Base-by-base conservation (phyloP, 805 yeast genomes). In the Sugiyamaella chiloensis region DNA sequence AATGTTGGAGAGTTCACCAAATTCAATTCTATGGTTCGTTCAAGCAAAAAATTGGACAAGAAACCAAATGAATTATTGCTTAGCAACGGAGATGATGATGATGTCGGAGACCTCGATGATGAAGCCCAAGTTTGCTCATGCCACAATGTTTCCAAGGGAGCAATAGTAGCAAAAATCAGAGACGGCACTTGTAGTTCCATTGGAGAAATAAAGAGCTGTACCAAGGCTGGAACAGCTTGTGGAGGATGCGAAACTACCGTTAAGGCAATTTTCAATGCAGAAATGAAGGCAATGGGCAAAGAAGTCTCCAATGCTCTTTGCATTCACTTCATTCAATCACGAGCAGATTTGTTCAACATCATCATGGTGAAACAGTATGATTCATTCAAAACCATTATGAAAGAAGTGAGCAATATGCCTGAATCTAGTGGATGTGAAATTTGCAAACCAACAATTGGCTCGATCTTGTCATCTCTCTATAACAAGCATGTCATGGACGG, bases 191-290 rank as follows among this genome's bases (percentile, higher is more conserved):
- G 64, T 30, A 51, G 51, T 1, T 59, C 67, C 14, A 41, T 67
- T 14, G 65, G 64, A 8, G 68, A 65, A 27, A 52, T 67, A 42
- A 66, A 66, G 53, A 60, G 63, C 24, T 53, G 60, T 39, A 66
- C 71, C 4, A 67, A 67, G 46, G 71, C 72, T 2, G 72, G 66
- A 19, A 65, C 71, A 17, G 68, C 71, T 1, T 67, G 72, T 47
- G 71, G 72, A 42, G 72, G 71, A 6, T 67, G 72, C 54, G 67
- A 64, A 36, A 66, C 68, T 5, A 64, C 68, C 1, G 63, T 67
- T 51, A 66, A 66, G 52, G 62, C 64, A 19, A 63, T 67, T 6
- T 67, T 66, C 50, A 66, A 63, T 30, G 52, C 63, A 2, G 70
- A 66, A 42, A 61, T 67, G 70, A 63, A 63, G 50, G 60, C 61